Percentiles rank a stretch among this genome's conserved stretches.
These are phyloP conservation scores for Malassezia slooffiae DNA, from an alignment of 1,284 basidiomycete species.

Conservation along the genomic window DNA sequence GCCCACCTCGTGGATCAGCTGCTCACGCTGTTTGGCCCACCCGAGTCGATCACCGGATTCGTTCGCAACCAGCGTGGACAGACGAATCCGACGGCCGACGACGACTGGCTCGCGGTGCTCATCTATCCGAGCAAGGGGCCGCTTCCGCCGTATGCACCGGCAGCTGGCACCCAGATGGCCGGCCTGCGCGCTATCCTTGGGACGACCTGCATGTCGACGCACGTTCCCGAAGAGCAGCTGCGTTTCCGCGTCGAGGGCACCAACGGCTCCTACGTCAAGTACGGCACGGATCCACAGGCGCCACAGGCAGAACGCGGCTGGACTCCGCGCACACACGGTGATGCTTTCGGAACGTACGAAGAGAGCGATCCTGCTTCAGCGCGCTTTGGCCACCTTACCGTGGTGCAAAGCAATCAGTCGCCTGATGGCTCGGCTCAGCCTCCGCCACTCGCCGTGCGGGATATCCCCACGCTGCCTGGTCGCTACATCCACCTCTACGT, in stretches of 20 bases:
- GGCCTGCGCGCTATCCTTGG: conserved; percentile 31
- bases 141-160: conserved; percentile 23
- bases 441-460: conserved; percentile 23
- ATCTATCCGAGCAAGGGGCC: conserved; percentile 26
- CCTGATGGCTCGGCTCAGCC: conserved; percentile 25
- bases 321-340: conserved; percentile 25
- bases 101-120: conserved; percentile 39
- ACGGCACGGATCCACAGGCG: conserved; percentile 41
- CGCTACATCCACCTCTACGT: conserved; percentile 35
- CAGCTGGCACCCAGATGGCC: conserved; percentile 26
- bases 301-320: conserved; percentile 40
- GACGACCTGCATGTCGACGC: conserved; percentile 34
- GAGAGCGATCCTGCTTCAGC: conserved; percentile 20
- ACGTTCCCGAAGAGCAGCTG: conserved; percentile 34
- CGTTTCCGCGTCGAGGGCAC: conserved; percentile 37
- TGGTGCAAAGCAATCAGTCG: conserved; percentile 14
- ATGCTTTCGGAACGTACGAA: conserved; percentile 38
- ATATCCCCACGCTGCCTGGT: conserved; percentile 39
- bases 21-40: conserved; percentile 36
- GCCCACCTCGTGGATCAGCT: conserved; percentile 40
- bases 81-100: conserved; percentile 28
- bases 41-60: conserved; percentile 30
- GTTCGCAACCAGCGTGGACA: conserved; percentile 34
- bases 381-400: conserved; percentile 31
- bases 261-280: conserved; percentile 36